A percentile compares a stretch with the other conserved stretches of the same genome.
Evolutionary conservation across 2,329 filamentous ascomycete genomes (phyloP).

Genomic region (Diaporthe velutina): DNA sequence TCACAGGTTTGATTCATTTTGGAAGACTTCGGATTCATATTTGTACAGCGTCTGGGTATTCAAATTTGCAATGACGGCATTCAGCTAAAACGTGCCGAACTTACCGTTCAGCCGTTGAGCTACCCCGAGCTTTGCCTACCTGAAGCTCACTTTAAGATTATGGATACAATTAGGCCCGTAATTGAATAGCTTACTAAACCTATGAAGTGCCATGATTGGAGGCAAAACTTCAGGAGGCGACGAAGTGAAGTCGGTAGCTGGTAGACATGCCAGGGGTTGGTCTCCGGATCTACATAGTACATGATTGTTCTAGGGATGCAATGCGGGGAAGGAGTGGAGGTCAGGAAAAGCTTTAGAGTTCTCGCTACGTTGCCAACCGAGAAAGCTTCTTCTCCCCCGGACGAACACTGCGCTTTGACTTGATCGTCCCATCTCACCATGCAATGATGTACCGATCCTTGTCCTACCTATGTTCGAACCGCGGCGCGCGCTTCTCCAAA

Average conservation of each 20-base stretch:
- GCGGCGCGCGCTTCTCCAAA: constrained; percentile 52
- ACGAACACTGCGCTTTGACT: not conserved
- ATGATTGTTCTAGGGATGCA: too few relatives aligned
- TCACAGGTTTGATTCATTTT: not conserved
- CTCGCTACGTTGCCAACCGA: constrained; percentile 16
- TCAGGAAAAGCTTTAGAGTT: constrained; percentile 22
- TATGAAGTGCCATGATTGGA: constrained; percentile 33
- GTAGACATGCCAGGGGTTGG: not conserved
- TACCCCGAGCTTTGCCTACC: not conserved
- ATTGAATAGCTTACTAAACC: not conserved
- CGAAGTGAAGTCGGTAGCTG: not conserved
- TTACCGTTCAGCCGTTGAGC: not conserved
- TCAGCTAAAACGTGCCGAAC: not conserved
- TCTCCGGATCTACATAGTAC: not conserved
- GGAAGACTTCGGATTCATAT: not conserved
- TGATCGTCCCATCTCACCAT: not conserved
- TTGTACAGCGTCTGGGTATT: not conserved
- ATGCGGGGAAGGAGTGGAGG: constrained; percentile 16
- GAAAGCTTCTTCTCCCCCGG: constrained; percentile 14
- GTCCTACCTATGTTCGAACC: constrained; percentile 17
- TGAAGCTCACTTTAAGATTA: not conserved
- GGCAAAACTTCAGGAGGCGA: constrained; percentile 31
- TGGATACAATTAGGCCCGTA: not conserved
- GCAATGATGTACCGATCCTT: not conserved
- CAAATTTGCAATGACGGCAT: constrained; percentile 5